These are phyloP conservation scores for Eucalyptus urophylla DNA, from an alignment of 345 rosid species.

Conservation along the genomic window DNA sequence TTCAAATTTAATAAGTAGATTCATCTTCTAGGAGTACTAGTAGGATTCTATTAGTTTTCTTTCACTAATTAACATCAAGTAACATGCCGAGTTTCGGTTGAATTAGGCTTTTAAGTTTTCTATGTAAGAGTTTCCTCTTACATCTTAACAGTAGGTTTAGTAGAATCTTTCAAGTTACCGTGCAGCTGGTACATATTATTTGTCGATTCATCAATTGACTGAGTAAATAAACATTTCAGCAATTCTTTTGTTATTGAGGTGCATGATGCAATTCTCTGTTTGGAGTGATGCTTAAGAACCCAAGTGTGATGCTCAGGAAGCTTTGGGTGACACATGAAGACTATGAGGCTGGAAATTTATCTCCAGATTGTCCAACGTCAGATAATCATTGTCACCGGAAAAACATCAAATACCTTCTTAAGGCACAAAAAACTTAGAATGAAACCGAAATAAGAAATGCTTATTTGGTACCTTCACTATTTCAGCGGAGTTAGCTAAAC, in stretches of 20 bases:
- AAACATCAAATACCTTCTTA: background rate
- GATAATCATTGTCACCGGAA: background rate
- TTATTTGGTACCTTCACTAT: background rate
- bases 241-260: background rate
- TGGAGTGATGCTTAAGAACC: background rate
- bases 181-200: background rate
- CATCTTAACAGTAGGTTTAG: background rate
- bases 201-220: background rate
- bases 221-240: background rate
- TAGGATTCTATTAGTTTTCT: background rate
- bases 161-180: background rate
- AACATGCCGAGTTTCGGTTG: background rate
- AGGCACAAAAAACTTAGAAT: background rate
- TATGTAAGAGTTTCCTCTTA: background rate
- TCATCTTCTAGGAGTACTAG: background rate
- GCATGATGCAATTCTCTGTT: background rate
- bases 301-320: background rate
- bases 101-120: background rate
- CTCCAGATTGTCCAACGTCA: background rate
- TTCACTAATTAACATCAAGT: background rate
- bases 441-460: background rate
- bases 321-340: background rate
- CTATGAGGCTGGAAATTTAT: background rate
- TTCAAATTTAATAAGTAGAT: background rate
- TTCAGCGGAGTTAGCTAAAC: background rate